A percentile compares a stretch with the other conserved stretches of the same genome.
phyloP scores from a whole-genome alignment of 306 rosid species.

The Malus asiatica region DNA sequence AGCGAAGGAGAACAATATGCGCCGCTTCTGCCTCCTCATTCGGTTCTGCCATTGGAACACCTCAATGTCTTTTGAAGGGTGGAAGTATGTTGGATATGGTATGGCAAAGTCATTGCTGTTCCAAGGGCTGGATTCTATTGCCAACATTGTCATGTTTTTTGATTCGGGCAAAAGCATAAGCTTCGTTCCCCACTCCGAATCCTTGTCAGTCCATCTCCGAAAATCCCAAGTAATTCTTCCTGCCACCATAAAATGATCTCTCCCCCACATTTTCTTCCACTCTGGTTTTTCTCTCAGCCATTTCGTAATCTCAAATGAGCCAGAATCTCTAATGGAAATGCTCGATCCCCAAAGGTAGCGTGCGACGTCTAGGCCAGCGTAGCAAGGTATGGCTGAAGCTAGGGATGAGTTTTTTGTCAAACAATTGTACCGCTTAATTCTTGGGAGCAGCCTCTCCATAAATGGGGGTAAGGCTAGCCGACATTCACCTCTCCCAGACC shows the following conservation, averaged over 20 bases:
- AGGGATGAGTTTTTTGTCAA: slow-evolving; percentile 33
- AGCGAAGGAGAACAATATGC: slow-evolving; percentile 31
- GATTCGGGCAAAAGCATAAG: slow-evolving; percentile 34
- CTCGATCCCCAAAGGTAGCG: slow-evolving; percentile 34
- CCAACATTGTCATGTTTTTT: slow-evolving; percentile 32
- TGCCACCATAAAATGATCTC: slow-evolving; percentile 45
- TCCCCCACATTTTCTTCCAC: slow-evolving; percentile 39
- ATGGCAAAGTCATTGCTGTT: slow-evolving; percentile 35
- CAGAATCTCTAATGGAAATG: slow-evolving; percentile 19
- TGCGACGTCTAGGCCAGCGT: slow-evolving; percentile 40
- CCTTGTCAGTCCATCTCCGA: slow-evolving; percentile 22
- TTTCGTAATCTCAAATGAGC: slow-evolving; percentile 19
- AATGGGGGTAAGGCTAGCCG: too few relatives aligned
- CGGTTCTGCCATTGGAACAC: slow-evolving; percentile 34
- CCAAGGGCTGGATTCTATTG: slow-evolving; percentile 43
- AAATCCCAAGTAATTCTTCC: slow-evolving; percentile 56
- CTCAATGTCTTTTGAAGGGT: slow-evolving; percentile 33
- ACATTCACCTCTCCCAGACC: too few relatives aligned
- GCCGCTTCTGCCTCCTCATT: slow-evolving; percentile 27
- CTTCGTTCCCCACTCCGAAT: slow-evolving; percentile 43
- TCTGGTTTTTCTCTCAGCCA: slow-evolving; percentile 33
- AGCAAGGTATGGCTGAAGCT: slow-evolving; percentile 41
- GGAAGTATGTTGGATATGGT: slow-evolving; percentile 50
- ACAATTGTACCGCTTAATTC: too few relatives aligned
- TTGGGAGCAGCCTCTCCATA: too few relatives aligned